Conservation (phyloP, 176 grass and related monocot genomes). For the Aegilops longissima region DNA sequence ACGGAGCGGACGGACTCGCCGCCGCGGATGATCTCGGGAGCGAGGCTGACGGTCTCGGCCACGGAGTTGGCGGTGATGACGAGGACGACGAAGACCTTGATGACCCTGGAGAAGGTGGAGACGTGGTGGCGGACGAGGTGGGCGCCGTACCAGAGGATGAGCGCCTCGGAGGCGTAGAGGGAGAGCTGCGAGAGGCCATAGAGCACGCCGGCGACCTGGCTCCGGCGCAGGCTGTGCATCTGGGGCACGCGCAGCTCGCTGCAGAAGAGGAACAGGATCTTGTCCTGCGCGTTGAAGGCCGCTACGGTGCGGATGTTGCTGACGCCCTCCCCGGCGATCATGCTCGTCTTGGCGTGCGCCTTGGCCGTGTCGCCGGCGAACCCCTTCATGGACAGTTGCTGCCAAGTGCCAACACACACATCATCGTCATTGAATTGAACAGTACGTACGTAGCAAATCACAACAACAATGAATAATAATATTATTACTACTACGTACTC, state of each 20-base stretch:
- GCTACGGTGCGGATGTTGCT: constrained; percentile 94
- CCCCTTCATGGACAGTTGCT: constrained; percentile 89
- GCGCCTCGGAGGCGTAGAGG: constrained; percentile 76
- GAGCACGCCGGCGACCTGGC: constrained; percentile 65
- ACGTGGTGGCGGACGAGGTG: constrained; percentile 62
- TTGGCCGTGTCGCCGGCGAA: constrained; percentile 83
- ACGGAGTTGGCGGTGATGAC: constrained; percentile 93
- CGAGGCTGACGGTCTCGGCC: constrained; percentile 84
- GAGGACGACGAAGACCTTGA: constrained; percentile 94
- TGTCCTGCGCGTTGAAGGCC: constrained; percentile 92
- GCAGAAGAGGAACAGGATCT: constrained; percentile 80
- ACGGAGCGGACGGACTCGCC: constrained; percentile 89
- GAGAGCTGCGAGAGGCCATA: constrained; percentile 75
- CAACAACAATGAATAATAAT: background rate
- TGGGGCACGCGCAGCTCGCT: constrained; percentile 70
- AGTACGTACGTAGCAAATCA: background rate
- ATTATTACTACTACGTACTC: too few relatives aligned
- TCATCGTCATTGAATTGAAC: background rate
- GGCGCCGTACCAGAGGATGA: constrained; percentile 86
- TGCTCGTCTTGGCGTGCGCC: constrained; percentile 87
- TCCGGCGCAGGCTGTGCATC: constrained; percentile 65
- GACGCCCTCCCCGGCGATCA: constrained; percentile 82
- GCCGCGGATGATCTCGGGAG: constrained; percentile 79
- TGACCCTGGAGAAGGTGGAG: constrained; percentile 93
- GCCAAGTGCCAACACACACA: background rate